Evolutionary conservation across 257 asterid genomes (phyloP), one percentile per base, ranked within the genome.

Genomic region (Rubia yunnanensis): DNA sequence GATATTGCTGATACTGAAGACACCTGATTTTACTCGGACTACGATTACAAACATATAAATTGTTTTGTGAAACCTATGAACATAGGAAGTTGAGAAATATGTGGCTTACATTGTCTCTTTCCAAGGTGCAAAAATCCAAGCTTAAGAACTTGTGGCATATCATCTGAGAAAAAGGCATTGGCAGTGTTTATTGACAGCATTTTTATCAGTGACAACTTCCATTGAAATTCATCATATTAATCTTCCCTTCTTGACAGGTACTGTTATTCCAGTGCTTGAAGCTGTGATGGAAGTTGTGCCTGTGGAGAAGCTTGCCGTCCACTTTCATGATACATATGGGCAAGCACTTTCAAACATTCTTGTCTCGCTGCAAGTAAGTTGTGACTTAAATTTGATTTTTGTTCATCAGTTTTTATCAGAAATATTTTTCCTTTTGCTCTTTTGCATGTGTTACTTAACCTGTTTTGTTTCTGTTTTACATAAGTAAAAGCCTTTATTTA

Each of bases 301-400:
- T 8, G 57, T 85, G 34, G 95, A 88, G 73, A 92, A 81, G 75
- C 95, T 92, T 76, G 97, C 96, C 31, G 97, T 92, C 32, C 99
- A 92, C 76, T 92, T 92, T 71, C 97, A 92, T 54, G 97, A 92
- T 80, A 92, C 97, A n/a, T 92, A 92, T 17, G 97, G 96, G 66
- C 96, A 92, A 77, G 96, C 96, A 71, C 96, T 89, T 75, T 81
- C 95, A 17, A 92, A 92, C 79, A 92, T 92, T 83, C 86, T 92
- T 55, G 73, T 89, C 38, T 83, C 97, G 5, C 84, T 92, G 73
- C 97, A 87, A 77, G 98, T 89, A 68, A 80, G 85, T 18, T 14
- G 60, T 34, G n/a, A 53, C 38, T 20, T 44, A 5, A 18, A 66
- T n/a, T 32, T 56, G 32, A 28, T 72, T 24, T 60, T 24, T 11